Evolutionary conservation across 2,329 filamentous ascomycete species (phyloP).

Genomic region (Penicillium sp.): DNA sequence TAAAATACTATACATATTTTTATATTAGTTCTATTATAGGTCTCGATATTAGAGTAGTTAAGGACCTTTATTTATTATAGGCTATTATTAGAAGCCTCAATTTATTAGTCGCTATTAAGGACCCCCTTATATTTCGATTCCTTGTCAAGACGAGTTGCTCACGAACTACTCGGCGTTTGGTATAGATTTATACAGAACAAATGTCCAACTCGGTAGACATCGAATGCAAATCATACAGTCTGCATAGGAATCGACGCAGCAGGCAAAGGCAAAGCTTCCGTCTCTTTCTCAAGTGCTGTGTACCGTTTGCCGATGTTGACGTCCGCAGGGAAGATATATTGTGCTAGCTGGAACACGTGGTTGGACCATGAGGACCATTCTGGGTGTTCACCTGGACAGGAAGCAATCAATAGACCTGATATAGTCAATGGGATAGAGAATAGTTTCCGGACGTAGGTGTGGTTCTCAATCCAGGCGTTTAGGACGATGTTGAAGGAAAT

Average conservation of each 20-base stretch:
- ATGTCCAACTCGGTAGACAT: background rate
- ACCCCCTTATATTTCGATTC: no score
- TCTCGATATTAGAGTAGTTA: no score
- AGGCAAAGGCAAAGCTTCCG: slow-evolving; percentile 23
- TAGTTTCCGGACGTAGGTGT: slow-evolving; percentile 38
- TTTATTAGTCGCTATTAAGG: no score
- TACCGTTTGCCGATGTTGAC: slow-evolving; percentile 44
- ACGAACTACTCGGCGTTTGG: no score
- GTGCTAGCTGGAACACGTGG: slow-evolving; percentile 38
- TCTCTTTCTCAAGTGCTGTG: slow-evolving; percentile 43
- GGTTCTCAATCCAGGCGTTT: slow-evolving; percentile 43
- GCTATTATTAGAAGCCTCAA: no score
- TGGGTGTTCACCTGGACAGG: slow-evolving; percentile 48
- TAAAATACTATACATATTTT: no score
- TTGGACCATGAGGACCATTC: slow-evolving; percentile 49
- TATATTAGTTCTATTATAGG: no score
- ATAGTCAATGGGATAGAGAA: slow-evolving; percentile 38
- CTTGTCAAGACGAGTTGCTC: no score
- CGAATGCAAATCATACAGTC: slow-evolving; percentile 7
- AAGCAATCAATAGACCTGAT: slow-evolving; percentile 45
- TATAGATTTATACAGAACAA: no score
- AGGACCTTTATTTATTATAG: no score
- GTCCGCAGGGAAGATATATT: slow-evolving; percentile 45
- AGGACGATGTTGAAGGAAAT: slow-evolving; percentile 45
- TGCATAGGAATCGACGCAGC: slow-evolving; percentile 22